A percentile compares a stretch with the other conserved stretches of the same genome.
phyloP scores from a whole-genome alignment of 2,329 filamentous ascomycete genomes.

The Dothidotthia symphoricarpi region DNA sequence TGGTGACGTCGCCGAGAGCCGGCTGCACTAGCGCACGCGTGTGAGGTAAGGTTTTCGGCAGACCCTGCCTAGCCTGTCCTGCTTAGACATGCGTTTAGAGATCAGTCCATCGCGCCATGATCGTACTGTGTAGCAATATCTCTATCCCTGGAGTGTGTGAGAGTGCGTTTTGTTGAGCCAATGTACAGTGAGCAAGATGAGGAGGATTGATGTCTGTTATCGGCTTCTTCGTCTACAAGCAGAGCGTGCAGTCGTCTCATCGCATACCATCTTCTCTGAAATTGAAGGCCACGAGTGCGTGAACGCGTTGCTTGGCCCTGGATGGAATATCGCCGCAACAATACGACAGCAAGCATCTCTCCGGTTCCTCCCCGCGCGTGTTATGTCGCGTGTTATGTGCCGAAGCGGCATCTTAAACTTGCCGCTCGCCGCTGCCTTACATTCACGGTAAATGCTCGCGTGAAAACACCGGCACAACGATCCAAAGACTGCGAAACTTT shows the following conservation, averaged over 20 bases:
- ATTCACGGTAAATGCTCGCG: not conserved
- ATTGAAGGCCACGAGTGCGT: not conserved
- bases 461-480: not conserved
- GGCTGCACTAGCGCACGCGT: constrained; percentile 20
- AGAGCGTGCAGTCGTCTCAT: too few species aligned
- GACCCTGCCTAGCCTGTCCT: constrained; percentile 18
- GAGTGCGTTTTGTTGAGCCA: too few species aligned
- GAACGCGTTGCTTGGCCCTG: constrained; percentile 2
- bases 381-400: constrained; percentile 22
- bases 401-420: constrained; percentile 28
- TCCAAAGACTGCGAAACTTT: too few species aligned
- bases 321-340: constrained; percentile 10
- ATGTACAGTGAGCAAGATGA: too few species aligned
- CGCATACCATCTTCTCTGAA: too few species aligned
- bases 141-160: too few species aligned
- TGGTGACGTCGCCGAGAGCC: constrained; percentile 42
- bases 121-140: too few species aligned
- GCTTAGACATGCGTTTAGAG: constrained; percentile 2
- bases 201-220: too few species aligned
- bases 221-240: too few species aligned
- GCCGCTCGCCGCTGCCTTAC: constrained; percentile 18
- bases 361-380: constrained; percentile 12
- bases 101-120: constrained; percentile 24
- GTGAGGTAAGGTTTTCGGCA: constrained; percentile 31
- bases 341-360: constrained; percentile 11